Evolutionary conservation across 1,284 basidiomycete genomes (phyloP), one percentile per base, ranked within the genome.

Genomic region (Somion occarium): DNA sequence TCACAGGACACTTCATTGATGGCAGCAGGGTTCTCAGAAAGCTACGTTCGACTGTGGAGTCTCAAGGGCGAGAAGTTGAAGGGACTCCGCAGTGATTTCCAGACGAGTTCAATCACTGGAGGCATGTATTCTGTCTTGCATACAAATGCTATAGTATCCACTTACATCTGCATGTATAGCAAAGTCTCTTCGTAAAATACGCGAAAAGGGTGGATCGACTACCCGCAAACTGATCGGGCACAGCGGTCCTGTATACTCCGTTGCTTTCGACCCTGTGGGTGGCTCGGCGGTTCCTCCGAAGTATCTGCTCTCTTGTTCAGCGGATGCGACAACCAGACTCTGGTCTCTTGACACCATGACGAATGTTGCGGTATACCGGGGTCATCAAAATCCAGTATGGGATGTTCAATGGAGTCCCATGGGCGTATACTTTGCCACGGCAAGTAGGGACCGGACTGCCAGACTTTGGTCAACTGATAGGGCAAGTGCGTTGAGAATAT

Each of bases 371-470:
- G 93, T 89, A 4, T 99, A 96, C 67, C 82, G 94, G 19, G 97
- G 97, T 0, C 97, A 99, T 64, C 88, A 96, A 65, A 95, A 97
- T 66, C 95, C 97, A 0, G 87, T 99, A 0, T 99, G 97, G 97
- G 95, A 98, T 61, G 93, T 97, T 7, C 88, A 98, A 66, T 99
- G 97, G 97, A 94, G 91, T 58, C 95, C 96, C 5, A 83, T 93
- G 73, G 96, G 97, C 3, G 85, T 96, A n/a, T 98, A 99, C 71
- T 99, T 99, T 69, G 96, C 96, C 0, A 96, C 93, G 11, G 94
- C 84, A 3, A 95, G 93, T 64, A 76, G 96, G 46, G 97, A 99
- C 69, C 77, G 92, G 55, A 98, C 97, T 1, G 97, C 97, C 0
- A 79, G 96, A 59, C 75, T 99, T 41, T 99, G 97, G 97, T 93